These are phyloP conservation scores for Nakaseomyces nivariensis DNA, from an alignment of 1,139 yeast species.

Conservation along the genomic window DNA sequence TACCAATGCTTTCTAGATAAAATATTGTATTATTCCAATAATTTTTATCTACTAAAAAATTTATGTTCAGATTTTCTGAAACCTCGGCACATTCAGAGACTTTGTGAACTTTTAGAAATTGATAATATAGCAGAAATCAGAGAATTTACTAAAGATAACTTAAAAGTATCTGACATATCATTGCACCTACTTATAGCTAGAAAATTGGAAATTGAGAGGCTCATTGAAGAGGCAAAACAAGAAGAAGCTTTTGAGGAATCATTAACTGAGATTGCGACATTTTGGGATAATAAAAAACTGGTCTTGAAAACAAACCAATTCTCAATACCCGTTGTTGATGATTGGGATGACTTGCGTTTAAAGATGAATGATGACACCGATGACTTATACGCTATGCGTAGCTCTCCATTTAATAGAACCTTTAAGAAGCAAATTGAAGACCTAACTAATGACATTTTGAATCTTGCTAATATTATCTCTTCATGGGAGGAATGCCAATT, in stretches of 20 bases:
- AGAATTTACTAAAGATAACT: not conserved
- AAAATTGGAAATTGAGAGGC: conserved; percentile 38
- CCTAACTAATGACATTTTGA: conserved; percentile 49
- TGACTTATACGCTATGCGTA: conserved; percentile 59
- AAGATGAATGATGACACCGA: conserved; percentile 52
- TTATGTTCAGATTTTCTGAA: conserved; percentile 39
- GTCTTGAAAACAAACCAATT: conserved; percentile 26
- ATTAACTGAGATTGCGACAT: conserved; percentile 36
- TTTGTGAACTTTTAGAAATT: conserved; percentile 33
- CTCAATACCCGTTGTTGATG: conserved; percentile 26
- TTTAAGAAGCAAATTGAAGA: conserved; percentile 52
- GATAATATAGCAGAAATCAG: not conserved
- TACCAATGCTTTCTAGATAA: not conserved
- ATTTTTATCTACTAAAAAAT: conserved; percentile 43
- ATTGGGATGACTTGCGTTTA: conserved; percentile 60
- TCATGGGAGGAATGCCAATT: conserved; percentile 77
- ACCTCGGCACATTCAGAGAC: conserved; percentile 59
- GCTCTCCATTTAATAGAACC: conserved; percentile 51
- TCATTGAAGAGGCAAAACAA: conserved; percentile 59
- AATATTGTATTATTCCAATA: not conserved
- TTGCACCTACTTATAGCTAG: conserved; percentile 42
- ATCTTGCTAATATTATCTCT: conserved; percentile 46
- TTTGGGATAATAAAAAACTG: conserved; percentile 42
- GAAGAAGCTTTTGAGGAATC: conserved; percentile 60
- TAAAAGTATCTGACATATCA: conserved; percentile 50